These are phyloP conservation scores for Kuraishia floccosa DNA, from an alignment of 805 yeast species.

Conservation along the genomic window DNA sequence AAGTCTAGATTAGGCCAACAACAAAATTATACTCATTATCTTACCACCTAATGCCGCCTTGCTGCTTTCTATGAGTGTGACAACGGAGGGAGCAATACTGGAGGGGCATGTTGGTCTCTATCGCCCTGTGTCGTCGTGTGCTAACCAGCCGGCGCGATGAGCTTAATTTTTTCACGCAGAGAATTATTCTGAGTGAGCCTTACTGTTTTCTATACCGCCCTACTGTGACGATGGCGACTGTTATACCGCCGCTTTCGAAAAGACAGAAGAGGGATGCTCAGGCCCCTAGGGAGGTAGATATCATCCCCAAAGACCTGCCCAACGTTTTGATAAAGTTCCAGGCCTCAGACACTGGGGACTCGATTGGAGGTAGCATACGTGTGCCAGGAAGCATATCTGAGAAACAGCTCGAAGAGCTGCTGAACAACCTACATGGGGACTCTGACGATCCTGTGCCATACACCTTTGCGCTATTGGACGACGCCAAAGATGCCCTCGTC, in stretches of 20 bases:
- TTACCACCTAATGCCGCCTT: too few relatives aligned
- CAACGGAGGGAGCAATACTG: background rate
- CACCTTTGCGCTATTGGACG: conserved; percentile 58
- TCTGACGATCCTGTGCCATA: conserved; percentile 84
- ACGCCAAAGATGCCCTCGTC: conserved; percentile 33
- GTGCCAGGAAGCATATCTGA: conserved; percentile 87
- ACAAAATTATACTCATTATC: too few relatives aligned
- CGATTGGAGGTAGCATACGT: conserved; percentile 72
- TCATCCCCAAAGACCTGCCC: conserved; percentile 72
- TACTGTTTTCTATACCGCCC: too few relatives aligned
- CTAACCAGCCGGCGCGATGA: background rate
- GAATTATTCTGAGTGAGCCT: background rate
- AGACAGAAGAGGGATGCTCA: conserved; percentile 80
- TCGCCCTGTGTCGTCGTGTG: background rate
- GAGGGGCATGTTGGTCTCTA: too few relatives aligned
- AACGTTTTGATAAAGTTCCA: conserved; percentile 82
- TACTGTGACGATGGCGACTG: conserved; percentile 61
- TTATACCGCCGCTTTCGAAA: conserved; percentile 89
- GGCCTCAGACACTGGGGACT: conserved; percentile 87
- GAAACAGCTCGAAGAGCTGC: conserved; percentile 75
- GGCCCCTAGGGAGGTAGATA: conserved; percentile 60
- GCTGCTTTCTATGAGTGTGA: too few relatives aligned
- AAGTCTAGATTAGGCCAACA: too few relatives aligned
- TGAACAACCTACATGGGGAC: conserved; percentile 67
- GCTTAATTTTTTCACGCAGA: background rate